Evolutionary conservation across 345 rosid species (phyloP).

Genomic region (Euphorbia tirucalli): DNA sequence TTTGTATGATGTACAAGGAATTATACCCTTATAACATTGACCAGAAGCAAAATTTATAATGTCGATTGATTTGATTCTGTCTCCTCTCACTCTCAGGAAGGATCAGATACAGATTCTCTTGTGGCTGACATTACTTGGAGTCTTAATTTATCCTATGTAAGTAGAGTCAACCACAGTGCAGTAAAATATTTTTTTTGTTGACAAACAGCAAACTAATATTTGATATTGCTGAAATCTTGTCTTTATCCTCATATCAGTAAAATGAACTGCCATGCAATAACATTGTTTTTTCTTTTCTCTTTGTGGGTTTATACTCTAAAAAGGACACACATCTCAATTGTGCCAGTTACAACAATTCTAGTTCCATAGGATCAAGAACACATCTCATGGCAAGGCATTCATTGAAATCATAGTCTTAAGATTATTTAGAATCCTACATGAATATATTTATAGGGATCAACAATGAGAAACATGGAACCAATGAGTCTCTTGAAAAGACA

Average conservation of each 20-base stretch:
- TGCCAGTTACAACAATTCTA: background rate
- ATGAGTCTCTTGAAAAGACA: conserved; percentile 1
- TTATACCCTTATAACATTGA: conserved; percentile 2
- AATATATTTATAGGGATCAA: background rate
- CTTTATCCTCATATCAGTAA: background rate
- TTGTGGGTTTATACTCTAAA: background rate
- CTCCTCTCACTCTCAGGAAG: too few species aligned
- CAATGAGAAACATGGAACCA: background rate
- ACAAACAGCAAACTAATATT: background rate
- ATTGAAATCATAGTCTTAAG: background rate
- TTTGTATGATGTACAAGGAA: background rate
- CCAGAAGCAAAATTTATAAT: background rate
- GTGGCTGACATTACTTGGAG: background rate
- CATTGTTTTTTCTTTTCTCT: background rate
- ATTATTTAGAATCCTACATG: background rate
- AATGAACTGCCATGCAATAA: conserved; percentile 3
- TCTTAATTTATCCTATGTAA: background rate
- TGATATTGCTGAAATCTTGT: background rate
- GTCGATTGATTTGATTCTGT: too few species aligned
- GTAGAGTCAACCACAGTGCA: conserved; percentile 3
- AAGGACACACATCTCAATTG: background rate
- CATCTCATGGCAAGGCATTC: background rate
- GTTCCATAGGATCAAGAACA: background rate
- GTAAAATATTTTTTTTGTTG: background rate
- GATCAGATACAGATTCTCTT: too few species aligned